These are phyloP conservation scores for Phytopythium ostracodes DNA, from an alignment of 352 stramenopile species.

Conservation along the genomic window DNA sequence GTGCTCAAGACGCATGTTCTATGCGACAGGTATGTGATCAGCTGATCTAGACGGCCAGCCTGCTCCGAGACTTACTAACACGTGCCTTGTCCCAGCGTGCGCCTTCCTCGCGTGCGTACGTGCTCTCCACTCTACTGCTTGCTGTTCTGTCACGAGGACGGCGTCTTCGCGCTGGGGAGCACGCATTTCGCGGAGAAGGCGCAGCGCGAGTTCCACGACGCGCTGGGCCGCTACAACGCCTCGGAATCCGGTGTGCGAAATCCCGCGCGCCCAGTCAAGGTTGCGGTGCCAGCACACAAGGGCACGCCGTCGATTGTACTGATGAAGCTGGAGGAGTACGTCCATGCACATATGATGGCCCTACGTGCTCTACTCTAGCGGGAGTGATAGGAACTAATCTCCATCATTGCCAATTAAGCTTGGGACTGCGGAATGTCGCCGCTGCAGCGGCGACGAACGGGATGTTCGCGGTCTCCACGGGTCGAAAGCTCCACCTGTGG, in stretches of 20 bases:
- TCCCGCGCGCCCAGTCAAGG: background rate
- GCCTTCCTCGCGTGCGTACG: constrained; percentile 21
- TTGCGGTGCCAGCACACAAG: background rate
- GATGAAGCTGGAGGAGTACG: constrained; percentile 35
- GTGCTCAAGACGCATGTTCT: constrained; percentile 16
- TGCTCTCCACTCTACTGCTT: constrained; percentile 50
- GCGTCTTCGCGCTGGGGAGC: constrained; percentile 28
- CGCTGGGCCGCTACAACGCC: constrained; percentile 4
- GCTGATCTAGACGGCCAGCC: background rate
- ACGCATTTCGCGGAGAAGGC: constrained; percentile 28
- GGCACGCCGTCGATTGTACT: constrained; percentile 8
- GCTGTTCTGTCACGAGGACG: constrained; percentile 31
- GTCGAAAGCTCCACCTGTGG: constrained; percentile 38
- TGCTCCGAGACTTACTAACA: background rate
- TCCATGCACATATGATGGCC: background rate
- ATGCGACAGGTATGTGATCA: constrained; percentile 14
- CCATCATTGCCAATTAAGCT: too few relatives aligned
- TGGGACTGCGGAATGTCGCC: constrained; percentile 33
- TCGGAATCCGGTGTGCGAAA: background rate
- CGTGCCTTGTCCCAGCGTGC: constrained; percentile 4
- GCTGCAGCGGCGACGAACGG: constrained; percentile 12
- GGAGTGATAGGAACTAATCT: too few relatives aligned
- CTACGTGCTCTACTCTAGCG: too few relatives aligned
- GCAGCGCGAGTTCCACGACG: constrained; percentile 14
- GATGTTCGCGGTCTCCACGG: constrained; percentile 28